These are phyloP conservation scores for Coniella vitis DNA, from an alignment of 2,329 filamentous ascomycete genomes.

Conservation along the genomic window DNA sequence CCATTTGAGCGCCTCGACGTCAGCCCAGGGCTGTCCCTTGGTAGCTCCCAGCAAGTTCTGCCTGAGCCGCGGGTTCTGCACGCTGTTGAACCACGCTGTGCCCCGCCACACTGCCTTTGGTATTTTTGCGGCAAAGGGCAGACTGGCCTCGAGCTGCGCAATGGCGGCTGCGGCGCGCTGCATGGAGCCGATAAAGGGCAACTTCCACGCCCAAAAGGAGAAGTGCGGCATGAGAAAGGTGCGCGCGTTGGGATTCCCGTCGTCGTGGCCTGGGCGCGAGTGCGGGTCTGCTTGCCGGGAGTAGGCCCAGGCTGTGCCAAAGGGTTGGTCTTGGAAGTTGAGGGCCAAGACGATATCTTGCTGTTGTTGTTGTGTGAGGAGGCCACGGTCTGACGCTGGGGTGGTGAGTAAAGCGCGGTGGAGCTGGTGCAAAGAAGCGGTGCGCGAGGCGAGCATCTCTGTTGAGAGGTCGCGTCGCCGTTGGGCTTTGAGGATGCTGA, in stretches of 20 bases:
- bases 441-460: slow-evolving; percentile 41
- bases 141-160: slow-evolving; percentile 27
- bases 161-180: slow-evolving; percentile 32
- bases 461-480: slow-evolving; percentile 32
- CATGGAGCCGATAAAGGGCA: slow-evolving; percentile 42
- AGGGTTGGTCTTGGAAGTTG: slow-evolving; percentile 43
- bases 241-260: slow-evolving; percentile 22
- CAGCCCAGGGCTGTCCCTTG: slow-evolving; percentile 37
- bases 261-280: slow-evolving; percentile 18
- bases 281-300: slow-evolving; percentile 35
- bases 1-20: slow-evolving; percentile 37
- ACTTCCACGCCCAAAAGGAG: slow-evolving; percentile 47
- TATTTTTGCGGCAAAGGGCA: slow-evolving; percentile 28
- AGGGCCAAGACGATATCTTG: slow-evolving; percentile 46
- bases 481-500: slow-evolving; percentile 39
- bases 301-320: slow-evolving; percentile 38
- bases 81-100: slow-evolving; percentile 43
- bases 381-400: slow-evolving; percentile 25
- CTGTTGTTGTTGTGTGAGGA: slow-evolving; percentile 24
- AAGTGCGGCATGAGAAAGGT: slow-evolving; percentile 50
- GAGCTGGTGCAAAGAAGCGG: slow-evolving; percentile 47
- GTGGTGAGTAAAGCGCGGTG: slow-evolving; percentile 45
- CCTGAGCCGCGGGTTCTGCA: slow-evolving; percentile 33
- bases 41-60: slow-evolving; percentile 32
- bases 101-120: slow-evolving; percentile 44